phyloP scores from a whole-genome alignment of 345 rosid species.

The Salix exigua region DNA sequence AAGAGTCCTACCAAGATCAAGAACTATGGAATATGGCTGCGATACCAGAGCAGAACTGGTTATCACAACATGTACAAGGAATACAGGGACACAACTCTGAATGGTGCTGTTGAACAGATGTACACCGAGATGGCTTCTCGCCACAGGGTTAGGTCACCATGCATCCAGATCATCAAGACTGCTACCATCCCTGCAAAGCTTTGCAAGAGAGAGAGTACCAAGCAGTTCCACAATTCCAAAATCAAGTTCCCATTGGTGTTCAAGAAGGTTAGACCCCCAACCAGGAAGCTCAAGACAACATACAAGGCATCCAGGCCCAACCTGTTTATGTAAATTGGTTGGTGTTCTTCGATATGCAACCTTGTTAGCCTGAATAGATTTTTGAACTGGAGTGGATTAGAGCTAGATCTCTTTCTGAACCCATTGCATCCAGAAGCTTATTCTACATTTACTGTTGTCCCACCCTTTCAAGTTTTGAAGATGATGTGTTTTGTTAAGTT shows the following conservation, averaged over 20 bases:
- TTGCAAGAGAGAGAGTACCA: conserved; percentile 64
- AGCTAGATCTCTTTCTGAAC: neutral
- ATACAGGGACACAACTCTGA: conserved; percentile 47
- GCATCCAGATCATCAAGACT: conserved; percentile 64
- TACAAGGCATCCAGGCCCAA: conserved; percentile 70
- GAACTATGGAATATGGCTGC: conserved; percentile 58
- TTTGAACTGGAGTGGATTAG: neutral
- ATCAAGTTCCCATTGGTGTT: conserved; percentile 64
- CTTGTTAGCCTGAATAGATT: neutral
- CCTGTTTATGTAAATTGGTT: conserved; percentile 40
- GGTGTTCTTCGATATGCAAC: neutral
- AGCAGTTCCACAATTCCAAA: conserved; percentile 56
- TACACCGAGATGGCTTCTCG: conserved; percentile 64
- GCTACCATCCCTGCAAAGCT: conserved; percentile 56
- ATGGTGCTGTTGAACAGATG: conserved; percentile 63
- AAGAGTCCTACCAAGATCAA: conserved; percentile 56
- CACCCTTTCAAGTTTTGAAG: neutral
- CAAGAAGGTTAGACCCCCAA: conserved; percentile 58
- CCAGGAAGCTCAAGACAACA: conserved; percentile 60
- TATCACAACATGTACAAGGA: conserved; percentile 77
- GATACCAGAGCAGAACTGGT: conserved; percentile 55
- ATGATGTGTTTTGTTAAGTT: neutral
- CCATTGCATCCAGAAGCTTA: neutral
- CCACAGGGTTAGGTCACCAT: conserved; percentile 61
- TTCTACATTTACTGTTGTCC: neutral